Conservation (phyloP, 2,329 filamentous ascomycete genomes). For the Diaporthe sp. region DNA sequence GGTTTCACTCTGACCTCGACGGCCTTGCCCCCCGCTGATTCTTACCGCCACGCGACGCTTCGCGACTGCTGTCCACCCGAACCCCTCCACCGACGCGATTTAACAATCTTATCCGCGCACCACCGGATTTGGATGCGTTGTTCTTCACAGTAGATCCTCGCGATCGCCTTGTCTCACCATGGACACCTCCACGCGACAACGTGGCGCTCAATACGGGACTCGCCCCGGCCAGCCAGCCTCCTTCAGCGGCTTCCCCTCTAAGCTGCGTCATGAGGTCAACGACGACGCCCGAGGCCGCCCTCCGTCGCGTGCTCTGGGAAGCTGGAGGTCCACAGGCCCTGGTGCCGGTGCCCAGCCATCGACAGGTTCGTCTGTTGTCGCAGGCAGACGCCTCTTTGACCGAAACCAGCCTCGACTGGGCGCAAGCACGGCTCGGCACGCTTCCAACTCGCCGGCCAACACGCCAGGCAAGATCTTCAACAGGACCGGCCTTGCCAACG, state of each 20-base stretch:
- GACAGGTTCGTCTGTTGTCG: constrained; percentile 46
- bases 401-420: constrained; percentile 48
- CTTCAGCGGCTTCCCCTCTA: constrained; percentile 31
- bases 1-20: constrained; percentile 20
- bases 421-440: constrained; percentile 38
- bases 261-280: constrained; percentile 25
- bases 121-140: not conserved
- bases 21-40: constrained; percentile 15
- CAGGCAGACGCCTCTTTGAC: constrained; percentile 51
- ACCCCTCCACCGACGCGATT: constrained; percentile 81
- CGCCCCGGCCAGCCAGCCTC: constrained; percentile 35
- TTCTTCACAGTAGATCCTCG: constrained; percentile 15
- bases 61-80: constrained; percentile 25
- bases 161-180: constrained; percentile 29
- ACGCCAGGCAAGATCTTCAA: constrained; percentile 51
- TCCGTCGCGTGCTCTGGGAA: constrained; percentile 40
- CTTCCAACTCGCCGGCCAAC: constrained; percentile 41
- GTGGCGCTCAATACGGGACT: constrained; percentile 26
- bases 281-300: constrained; percentile 27
- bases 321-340: constrained; percentile 43
- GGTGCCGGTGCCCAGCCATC: constrained; percentile 50
- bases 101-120: constrained; percentile 64
- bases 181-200: constrained; percentile 38
- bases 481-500: constrained; percentile 41
- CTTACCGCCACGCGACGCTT: constrained; percentile 27